These are phyloP conservation scores for Leucosporidium creatinivorum DNA, from an alignment of 768 basidiomycete species.

Conservation along the genomic window DNA sequence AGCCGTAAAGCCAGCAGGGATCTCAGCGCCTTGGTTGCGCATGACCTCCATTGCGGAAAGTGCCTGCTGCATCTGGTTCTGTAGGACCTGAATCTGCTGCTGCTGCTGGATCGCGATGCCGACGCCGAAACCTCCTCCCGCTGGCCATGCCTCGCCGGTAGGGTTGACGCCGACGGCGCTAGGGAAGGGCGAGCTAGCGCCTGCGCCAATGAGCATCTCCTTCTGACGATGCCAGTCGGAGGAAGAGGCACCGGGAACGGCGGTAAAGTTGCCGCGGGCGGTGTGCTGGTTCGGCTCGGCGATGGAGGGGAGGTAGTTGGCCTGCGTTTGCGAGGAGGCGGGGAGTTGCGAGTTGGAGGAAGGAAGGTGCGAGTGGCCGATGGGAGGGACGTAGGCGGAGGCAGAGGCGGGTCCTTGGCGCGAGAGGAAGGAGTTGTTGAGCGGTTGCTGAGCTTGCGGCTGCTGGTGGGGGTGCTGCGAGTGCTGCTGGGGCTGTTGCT, in stretches of 20 bases:
- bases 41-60: conserved; percentile 24
- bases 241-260: conserved; percentile 15
- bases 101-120: conserved; percentile 25
- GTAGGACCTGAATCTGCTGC: conserved; percentile 29
- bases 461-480: neutral
- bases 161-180: conserved; percentile 8
- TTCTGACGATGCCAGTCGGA: conserved; percentile 28
- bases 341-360: conserved; percentile 1
- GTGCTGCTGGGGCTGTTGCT: no score
- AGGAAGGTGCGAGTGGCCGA: conserved; percentile 42
- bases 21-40: conserved; percentile 6
- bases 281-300: neutral
- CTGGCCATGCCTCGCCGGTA: neutral
- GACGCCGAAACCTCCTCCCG: neutral
- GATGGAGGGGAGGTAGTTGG: conserved; percentile 15
- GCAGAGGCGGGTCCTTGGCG: conserved; percentile 49
- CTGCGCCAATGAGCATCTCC: conserved; percentile 21
- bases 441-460: neutral
- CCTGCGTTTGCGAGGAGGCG: neutral
- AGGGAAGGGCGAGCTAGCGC: conserved; percentile 6
- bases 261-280: conserved; percentile 17
- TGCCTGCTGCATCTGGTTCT: conserved; percentile 33
- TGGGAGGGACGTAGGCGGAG: conserved; percentile 48
- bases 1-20: neutral
- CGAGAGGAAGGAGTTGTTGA: neutral